These are phyloP conservation scores for Emmonsia crescens DNA, from an alignment of 2,329 filamentous ascomycete genomes.

Conservation along the genomic window DNA sequence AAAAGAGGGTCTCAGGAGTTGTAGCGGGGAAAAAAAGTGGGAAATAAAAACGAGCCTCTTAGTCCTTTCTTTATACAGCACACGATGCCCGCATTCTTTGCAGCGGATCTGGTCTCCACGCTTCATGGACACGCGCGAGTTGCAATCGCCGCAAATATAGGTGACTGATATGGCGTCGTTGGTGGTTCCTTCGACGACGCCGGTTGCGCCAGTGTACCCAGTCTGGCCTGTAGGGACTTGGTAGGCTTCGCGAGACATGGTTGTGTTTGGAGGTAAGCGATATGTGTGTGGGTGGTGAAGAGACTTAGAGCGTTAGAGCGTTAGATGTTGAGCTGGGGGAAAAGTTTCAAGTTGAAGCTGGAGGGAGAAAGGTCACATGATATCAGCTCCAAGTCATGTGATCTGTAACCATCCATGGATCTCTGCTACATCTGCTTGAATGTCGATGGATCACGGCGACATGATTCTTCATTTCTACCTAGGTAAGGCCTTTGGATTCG, in stretches of 20 bases:
- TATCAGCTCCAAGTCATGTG: not conserved
- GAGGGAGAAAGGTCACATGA: not conserved
- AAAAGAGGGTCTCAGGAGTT: not conserved
- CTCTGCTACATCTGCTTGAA: not conserved
- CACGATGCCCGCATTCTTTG: constrained; percentile 86
- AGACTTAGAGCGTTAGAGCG: not conserved
- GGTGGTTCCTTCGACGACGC: constrained; percentile 28
- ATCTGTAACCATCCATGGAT: not conserved
- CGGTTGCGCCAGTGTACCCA: constrained; percentile 33
- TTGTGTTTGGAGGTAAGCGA: constrained; percentile 5
- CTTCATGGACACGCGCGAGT: constrained; percentile 62
- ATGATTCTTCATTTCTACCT: not conserved
- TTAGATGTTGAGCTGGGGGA: not conserved
- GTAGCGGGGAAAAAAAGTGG: constrained; percentile 2
- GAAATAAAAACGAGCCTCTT: constrained; percentile 59
- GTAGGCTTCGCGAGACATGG: constrained; percentile 66
- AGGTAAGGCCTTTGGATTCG: no score
- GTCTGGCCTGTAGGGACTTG: constrained; percentile 49
- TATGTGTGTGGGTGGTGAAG: not conserved
- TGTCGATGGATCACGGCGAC: not conserved
- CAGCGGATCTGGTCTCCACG: constrained; percentile 73
- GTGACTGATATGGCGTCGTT: constrained; percentile 48
- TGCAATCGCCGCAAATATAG: constrained; percentile 78
- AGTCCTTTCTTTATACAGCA: constrained; percentile 95
- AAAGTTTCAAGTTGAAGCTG: not conserved